Conservation (phyloP, 305 asterid genomes). For the Vinca major region DNA sequence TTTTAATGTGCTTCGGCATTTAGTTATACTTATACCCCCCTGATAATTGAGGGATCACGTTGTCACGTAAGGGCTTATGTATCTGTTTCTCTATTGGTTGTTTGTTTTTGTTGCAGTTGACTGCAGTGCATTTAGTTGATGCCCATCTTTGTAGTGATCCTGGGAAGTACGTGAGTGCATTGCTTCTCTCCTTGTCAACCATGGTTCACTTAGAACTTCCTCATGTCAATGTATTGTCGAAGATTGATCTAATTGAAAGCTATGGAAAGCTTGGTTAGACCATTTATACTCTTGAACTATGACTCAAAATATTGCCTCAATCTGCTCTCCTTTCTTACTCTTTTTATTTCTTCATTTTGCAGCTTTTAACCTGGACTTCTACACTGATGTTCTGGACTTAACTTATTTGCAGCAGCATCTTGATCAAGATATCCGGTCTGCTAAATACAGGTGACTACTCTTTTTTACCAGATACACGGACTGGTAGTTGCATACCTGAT, state of each 20-base stretch:
- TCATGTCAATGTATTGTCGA: slow-evolving; percentile 88
- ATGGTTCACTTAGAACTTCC: slow-evolving; percentile 96
- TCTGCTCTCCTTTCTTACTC: slow-evolving; percentile 15
- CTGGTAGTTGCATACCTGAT: background rate
- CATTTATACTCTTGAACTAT: slow-evolving; percentile 7
- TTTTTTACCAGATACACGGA: slow-evolving; percentile 4
- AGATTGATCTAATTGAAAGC: slow-evolving; percentile 92
- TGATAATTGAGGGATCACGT: slow-evolving; percentile 12
- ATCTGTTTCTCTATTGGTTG: slow-evolving; percentile 8
- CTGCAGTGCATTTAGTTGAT: slow-evolving; percentile 89
- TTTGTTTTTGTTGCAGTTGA: slow-evolving; percentile 46
- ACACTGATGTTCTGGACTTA: slow-evolving; percentile 87
- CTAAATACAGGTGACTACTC: slow-evolving; percentile 55
- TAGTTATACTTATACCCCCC: background rate
- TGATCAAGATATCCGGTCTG: slow-evolving; percentile 78
- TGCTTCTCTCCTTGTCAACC: slow-evolving; percentile 81
- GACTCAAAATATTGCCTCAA: background rate
- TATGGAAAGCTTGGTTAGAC: slow-evolving; percentile 78
- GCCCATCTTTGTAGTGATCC: slow-evolving; percentile 98
- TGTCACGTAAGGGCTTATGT: background rate
- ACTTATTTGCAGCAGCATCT: slow-evolving; percentile 73
- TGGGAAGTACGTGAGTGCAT: slow-evolving; percentile 86
- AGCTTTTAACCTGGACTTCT: slow-evolving; percentile 95
- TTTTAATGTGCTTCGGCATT: slow-evolving; percentile 7
- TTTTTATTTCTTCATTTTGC: slow-evolving; percentile 26